These are phyloP conservation scores for Ophiostoma tasmaniense DNA, from an alignment of 2,329 filamentous ascomycete genomes.

Conservation along the genomic window DNA sequence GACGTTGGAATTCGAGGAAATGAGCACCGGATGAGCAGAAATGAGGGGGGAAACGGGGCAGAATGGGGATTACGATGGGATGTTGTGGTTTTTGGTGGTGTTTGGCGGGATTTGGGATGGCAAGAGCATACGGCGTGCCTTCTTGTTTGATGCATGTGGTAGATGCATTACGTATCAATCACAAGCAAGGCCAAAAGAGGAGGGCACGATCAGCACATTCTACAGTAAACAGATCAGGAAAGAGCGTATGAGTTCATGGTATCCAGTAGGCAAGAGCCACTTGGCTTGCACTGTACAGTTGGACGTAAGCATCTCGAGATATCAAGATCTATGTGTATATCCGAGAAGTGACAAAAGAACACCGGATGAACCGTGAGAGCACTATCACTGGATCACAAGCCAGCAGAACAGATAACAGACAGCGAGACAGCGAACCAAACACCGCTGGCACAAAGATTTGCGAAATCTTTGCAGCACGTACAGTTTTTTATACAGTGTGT, in stretches of 20 bases:
- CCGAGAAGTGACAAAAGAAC: not conserved
- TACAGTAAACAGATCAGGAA: not conserved
- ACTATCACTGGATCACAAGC: not conserved
- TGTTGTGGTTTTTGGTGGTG: not conserved
- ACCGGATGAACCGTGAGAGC: not conserved
- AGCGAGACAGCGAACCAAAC: not conserved
- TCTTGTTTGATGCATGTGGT: not conserved
- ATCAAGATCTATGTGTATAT: not conserved
- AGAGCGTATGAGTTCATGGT: not conserved
- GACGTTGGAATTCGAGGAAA: slow-evolving; percentile 1
- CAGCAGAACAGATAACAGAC: not conserved
- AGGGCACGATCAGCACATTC: not conserved
- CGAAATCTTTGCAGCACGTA: not conserved
- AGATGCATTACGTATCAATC: not conserved
- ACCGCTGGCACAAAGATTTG: not conserved
- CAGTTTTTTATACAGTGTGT: slow-evolving; percentile 8
- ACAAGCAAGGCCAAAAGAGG: not conserved
- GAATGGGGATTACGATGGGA: not conserved
- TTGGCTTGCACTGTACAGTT: not conserved
- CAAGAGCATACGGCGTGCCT: not conserved
- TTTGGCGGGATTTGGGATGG: not conserved
- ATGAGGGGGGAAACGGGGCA: not conserved
- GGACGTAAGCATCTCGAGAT: not conserved
- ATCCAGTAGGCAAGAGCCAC: not conserved
- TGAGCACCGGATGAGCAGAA: not conserved